Percentiles rank a stretch among this genome's conserved stretches.
These are phyloP conservation scores for Pyrus bretschneideri DNA, from an alignment of 306 rosid genomes.

Conservation along the genomic window DNA sequence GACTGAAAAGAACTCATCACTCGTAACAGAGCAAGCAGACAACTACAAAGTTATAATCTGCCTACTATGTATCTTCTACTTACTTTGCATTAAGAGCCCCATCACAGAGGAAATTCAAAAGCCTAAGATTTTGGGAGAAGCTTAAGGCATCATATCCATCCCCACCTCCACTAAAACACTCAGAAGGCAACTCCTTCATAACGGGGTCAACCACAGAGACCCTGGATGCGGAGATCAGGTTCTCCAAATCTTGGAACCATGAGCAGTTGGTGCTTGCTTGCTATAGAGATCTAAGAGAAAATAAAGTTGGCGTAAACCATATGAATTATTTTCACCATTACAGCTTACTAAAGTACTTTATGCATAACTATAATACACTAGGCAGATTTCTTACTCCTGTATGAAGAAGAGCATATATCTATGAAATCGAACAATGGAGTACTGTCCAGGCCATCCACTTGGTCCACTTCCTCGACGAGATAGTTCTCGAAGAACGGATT, in stretches of 20 bases:
- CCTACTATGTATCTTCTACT: constrained; percentile 9
- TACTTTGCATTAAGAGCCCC: constrained; percentile 39
- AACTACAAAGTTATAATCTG: not conserved
- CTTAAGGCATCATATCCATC: constrained; percentile 27
- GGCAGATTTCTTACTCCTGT: too few species aligned
- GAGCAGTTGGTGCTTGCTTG: constrained; percentile 16
- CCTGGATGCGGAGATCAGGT: constrained; percentile 26
- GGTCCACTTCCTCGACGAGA: too few species aligned
- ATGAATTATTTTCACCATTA: too few species aligned
- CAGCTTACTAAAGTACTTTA: too few species aligned
- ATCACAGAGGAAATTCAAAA: constrained; percentile 42
- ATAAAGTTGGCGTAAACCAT: not conserved
- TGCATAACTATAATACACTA: too few species aligned
- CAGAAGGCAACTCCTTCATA: constrained; percentile 23
- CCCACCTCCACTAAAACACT: constrained; percentile 18
- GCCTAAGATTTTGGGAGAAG: constrained; percentile 35
- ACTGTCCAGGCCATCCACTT: too few species aligned
- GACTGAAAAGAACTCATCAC: not conserved
- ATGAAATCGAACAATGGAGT: too few species aligned
- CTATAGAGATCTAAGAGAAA: constrained; percentile 19
- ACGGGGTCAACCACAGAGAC: not conserved
- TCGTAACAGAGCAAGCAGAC: not conserved
- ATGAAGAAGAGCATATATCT: too few species aligned
- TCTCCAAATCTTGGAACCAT: constrained; percentile 39
- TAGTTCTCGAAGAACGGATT: too few species aligned